A percentile compares a stretch with the other conserved stretches of the same genome.
These are phyloP conservation scores for Papiliotrema flavescens DNA, from an alignment of 1,284 basidiomycete genomes.

Conservation along the genomic window DNA sequence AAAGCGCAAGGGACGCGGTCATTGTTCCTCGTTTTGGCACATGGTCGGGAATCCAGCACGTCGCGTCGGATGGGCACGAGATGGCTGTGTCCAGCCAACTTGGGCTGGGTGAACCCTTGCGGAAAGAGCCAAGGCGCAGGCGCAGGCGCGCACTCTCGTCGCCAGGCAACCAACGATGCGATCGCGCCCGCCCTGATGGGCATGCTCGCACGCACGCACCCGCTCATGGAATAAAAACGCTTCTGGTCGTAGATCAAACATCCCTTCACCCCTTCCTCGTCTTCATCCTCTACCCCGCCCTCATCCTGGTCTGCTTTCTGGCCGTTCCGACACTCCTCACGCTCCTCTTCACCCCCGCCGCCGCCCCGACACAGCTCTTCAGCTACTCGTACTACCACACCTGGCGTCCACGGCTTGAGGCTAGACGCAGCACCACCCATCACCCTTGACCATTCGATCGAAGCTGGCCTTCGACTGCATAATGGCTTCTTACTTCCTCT, in stretches of 20 bases:
- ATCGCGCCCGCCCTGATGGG: neutral
- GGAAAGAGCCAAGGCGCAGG: no score
- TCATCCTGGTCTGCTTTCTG: conserved; percentile 3
- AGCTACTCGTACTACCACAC: neutral
- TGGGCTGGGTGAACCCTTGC: no score
- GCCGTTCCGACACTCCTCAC: conserved; percentile 1
- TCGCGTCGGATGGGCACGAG: no score
- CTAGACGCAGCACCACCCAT: neutral
- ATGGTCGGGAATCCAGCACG: no score
- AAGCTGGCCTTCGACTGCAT: no score
- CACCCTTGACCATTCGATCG: no score
- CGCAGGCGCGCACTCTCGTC: no score
- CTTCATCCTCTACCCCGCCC: conserved; percentile 3
- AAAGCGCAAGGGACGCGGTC: no score
- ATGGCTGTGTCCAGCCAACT: no score
- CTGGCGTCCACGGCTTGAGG: neutral
- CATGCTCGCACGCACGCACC: neutral
- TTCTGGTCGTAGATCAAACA: neutral
- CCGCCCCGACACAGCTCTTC: neutral
- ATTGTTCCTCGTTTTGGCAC: no score
- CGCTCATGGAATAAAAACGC: neutral
- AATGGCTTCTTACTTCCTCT: conserved; percentile 17
- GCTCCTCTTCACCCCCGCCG: neutral
- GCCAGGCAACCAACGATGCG: no score
- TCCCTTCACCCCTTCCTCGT: conserved; percentile 1